Evolutionary conservation across 257 asterid species (phyloP).

Genomic region (Gentiana macrophylla): DNA sequence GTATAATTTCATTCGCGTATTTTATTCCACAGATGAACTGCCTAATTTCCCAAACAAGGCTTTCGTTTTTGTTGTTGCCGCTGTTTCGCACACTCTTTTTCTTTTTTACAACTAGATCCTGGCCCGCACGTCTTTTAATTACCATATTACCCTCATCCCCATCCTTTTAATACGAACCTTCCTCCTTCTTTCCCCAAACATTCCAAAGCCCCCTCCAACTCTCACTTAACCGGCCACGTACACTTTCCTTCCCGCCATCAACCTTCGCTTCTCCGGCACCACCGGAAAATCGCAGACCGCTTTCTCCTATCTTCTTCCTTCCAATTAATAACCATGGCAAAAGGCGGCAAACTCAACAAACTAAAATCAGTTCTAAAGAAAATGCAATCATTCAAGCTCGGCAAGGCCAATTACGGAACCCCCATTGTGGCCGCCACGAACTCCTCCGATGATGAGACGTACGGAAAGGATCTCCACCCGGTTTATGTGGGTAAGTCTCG

Average conservation of each 20-base stretch:
- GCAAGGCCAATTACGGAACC: slow-evolving; percentile 35
- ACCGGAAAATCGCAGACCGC: too few species aligned
- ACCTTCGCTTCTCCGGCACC: too few species aligned
- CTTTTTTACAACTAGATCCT: too few species aligned
- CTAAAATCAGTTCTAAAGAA: slow-evolving; percentile 78
- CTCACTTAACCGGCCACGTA: slow-evolving; percentile 8
- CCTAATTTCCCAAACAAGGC: too few species aligned
- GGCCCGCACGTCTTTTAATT: not conserved
- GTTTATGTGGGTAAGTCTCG: slow-evolving; percentile 92
- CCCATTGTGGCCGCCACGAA: slow-evolving; percentile 13
- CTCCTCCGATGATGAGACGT: slow-evolving; percentile 16
- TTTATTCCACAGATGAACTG: too few species aligned
- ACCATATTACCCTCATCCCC: slow-evolving; percentile 12
- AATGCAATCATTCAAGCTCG: slow-evolving; percentile 94
- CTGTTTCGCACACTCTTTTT: too few species aligned
- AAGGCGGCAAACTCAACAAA: slow-evolving; percentile 70
- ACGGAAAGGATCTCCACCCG: slow-evolving; percentile 43
- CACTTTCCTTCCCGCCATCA: slow-evolving; percentile 1
- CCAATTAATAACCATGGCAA: slow-evolving; percentile 4
- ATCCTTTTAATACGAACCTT: slow-evolving; percentile 9
- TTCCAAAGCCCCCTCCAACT: slow-evolving; percentile 11
- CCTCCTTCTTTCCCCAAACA: slow-evolving; percentile 15
- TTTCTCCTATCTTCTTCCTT: not conserved
- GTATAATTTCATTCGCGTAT: too few species aligned
- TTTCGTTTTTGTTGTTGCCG: too few species aligned